Evolutionary conservation across 2,329 filamentous ascomycete species (phyloP), one percentile per base, ranked within the genome.

Genomic region (Cordyceps farinosa): DNA sequence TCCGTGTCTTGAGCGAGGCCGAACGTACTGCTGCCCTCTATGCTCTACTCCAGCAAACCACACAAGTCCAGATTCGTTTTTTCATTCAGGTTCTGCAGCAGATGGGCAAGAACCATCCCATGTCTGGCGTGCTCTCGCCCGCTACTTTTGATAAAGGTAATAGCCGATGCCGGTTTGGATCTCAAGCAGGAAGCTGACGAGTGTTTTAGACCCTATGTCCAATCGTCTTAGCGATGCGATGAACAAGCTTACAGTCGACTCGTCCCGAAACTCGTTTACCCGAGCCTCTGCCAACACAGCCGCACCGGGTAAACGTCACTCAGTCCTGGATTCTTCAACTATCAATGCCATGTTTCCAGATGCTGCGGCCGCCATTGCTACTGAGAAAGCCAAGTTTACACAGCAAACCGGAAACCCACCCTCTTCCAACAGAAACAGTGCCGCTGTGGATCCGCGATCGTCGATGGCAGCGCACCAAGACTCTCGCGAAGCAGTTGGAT

Each of bases 341-440:
- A 97, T 99, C 77, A 97, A 97, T 77, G 92, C 92, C 71, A 98
- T 99, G 95, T 99, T 99, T 76, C 95, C 95, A 7, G 95, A 99
- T 79, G 95, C 95, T 51, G 95, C 95, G 15, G 94, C 94, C 48
- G 95, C 95, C n/a, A 98, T 99, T 75, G 94, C 94, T 32, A 96
- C 95, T 65, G 94, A 99, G 77, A 97, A 97, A 80, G 94, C 93
- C 64, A 96, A 97, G 75, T 98, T 96, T 73, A 96, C 93, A 22
- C 93, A 97, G 75, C 91, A 96, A 74, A 97, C 93, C 4, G 95
- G 94, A 65, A 92, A 93, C 67, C 88, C 89, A 29, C 92, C 93
- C 3, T 87, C 91, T 1, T 97, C 95, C 29, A 97, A 96, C 80
- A 88, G 95, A 65, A 98, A 97, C 79, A 98, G 94, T 75, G 83